phyloP scores from a whole-genome alignment of 139 green algal species.

The Picochlorum sp. region DNA sequence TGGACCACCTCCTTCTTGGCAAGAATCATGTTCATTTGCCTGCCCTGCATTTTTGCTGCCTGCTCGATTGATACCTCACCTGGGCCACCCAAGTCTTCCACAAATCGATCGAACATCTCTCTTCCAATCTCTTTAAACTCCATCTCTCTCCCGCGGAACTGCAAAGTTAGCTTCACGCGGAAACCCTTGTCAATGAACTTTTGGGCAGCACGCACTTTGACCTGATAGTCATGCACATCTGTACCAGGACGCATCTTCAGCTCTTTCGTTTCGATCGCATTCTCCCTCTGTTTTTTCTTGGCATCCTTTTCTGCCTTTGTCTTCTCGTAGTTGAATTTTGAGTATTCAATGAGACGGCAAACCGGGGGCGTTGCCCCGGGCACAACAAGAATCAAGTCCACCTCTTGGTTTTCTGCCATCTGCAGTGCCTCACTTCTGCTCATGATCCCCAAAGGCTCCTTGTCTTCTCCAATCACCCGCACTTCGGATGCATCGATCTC shows the following conservation, averaged over 20 bases:
- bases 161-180: slow-evolving; percentile 64
- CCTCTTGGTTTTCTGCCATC: slow-evolving; percentile 26
- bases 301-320: slow-evolving; percentile 56
- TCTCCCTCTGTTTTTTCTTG: slow-evolving; percentile 54
- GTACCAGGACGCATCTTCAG: slow-evolving; percentile 74
- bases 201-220: slow-evolving; percentile 49
- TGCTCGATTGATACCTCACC: slow-evolving; percentile 12
- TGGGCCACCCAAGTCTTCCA: slow-evolving; percentile 19
- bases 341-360: slow-evolving; percentile 49
- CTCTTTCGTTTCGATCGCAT: slow-evolving; percentile 58
- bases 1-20: slow-evolving; percentile 16
- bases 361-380: slow-evolving; percentile 7
- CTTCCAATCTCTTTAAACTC: slow-evolving; percentile 48
- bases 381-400: slow-evolving; percentile 56
- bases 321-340: slow-evolving; percentile 71
- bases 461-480: slow-evolving; percentile 40
- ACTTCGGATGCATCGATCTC: slow-evolving; percentile 34
- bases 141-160: slow-evolving; percentile 70
- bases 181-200: slow-evolving; percentile 67
- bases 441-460: slow-evolving; percentile 47
- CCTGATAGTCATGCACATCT: slow-evolving; percentile 69
- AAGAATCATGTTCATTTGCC: slow-evolving; percentile 29
- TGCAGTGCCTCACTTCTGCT: slow-evolving; percentile 25
- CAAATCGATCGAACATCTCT: slow-evolving; percentile 49
- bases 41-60: slow-evolving; percentile 20